phyloP scores from a whole-genome alignment of 2,329 filamentous ascomycete species.

The Trichophyton simii region DNA sequence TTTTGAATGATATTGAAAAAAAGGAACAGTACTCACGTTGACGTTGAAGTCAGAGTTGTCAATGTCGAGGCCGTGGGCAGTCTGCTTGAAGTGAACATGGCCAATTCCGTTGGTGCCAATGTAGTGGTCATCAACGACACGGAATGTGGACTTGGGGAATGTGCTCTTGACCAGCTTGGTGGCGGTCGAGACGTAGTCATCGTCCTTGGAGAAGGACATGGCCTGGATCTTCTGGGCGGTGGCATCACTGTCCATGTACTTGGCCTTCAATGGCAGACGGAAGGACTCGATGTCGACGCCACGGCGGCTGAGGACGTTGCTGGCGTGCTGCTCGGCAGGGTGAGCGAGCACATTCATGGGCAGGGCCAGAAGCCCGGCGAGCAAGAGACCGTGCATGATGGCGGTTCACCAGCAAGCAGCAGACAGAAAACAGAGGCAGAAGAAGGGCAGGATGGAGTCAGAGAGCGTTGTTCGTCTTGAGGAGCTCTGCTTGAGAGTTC shows the following conservation, averaged over 20 bases:
- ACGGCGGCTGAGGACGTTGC: constrained; percentile 2
- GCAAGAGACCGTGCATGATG: constrained; percentile 5
- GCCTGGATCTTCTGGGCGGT: constrained; percentile 2
- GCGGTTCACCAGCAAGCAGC: background rate
- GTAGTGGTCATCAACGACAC: constrained; percentile 12
- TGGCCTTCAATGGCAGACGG: constrained; percentile 6
- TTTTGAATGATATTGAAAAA: no score
- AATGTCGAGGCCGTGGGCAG: constrained; percentile 10
- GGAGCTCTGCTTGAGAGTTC: constrained; percentile 1
- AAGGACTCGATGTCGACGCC: constrained; percentile 10
- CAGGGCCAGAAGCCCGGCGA: constrained; percentile 5
- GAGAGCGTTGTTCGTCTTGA: constrained; percentile 1
- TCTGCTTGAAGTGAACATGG: constrained; percentile 11
- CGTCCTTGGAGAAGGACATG: constrained; percentile 1
- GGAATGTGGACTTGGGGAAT: constrained; percentile 6
- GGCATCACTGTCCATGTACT: constrained; percentile 7
- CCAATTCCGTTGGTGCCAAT: constrained; percentile 11
- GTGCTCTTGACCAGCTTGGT: constrained; percentile 9
- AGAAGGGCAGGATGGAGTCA: background rate
- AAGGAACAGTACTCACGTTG: constrained; percentile 7
- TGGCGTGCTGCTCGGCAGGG: background rate
- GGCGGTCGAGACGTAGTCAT: constrained; percentile 10
- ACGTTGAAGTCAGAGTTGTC: constrained; percentile 13
- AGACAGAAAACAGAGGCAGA: background rate
- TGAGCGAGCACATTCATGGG: background rate